Base-by-base conservation (phyloP, 2,329 filamentous ascomycete species). In the Stachybotrys chartarum region DNA sequence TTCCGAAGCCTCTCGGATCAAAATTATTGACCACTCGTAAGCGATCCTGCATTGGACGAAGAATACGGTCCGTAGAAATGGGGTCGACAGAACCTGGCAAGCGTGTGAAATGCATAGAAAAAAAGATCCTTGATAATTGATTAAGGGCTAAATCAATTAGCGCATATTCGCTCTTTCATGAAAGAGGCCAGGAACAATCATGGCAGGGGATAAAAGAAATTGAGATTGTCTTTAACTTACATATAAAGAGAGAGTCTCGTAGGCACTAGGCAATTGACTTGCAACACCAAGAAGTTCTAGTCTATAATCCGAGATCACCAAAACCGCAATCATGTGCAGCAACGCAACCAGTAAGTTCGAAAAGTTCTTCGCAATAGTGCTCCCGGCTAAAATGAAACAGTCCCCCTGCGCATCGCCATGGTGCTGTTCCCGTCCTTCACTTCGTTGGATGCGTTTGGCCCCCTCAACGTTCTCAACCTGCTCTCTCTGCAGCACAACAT, bases 351-450 rank as follows among this genome's bases (percentile, higher is more conserved):
- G 35, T 42, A 14, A 42, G 35, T 42, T 5, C 8, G 35, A 42
- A 10, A 14, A 2, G 3, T 5, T 42, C 24, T 24, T 24, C 24
- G 24, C 24, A 24, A 24, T 4, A 24, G 24, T 24, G 24, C 24
- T 24, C 4, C 24, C 24, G 24, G 24, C 24, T 24, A 24, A 24
- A 24, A 24, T 24, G 24, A 4, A 4, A 24, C 24, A 42, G 35
- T 42, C 14, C 35, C 35, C 5, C 5, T 42, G 35, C 35, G 35
- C 35, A 42, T 42, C 35, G 53, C 30, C n/a, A 51, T 76, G 42
- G 66, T 73, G 51, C 58, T 78, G 1, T 76, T 72, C 64, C 73
- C 69, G 1, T 69, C 67, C 31, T 77, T 76, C 64, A 69, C 76
- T 55, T 61, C 69, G 14, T 61, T 75, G 5, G 75, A 78, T 59